Conservation (phyloP, 768 basidiomycete species). For the Lactarius evosmus region DNA sequence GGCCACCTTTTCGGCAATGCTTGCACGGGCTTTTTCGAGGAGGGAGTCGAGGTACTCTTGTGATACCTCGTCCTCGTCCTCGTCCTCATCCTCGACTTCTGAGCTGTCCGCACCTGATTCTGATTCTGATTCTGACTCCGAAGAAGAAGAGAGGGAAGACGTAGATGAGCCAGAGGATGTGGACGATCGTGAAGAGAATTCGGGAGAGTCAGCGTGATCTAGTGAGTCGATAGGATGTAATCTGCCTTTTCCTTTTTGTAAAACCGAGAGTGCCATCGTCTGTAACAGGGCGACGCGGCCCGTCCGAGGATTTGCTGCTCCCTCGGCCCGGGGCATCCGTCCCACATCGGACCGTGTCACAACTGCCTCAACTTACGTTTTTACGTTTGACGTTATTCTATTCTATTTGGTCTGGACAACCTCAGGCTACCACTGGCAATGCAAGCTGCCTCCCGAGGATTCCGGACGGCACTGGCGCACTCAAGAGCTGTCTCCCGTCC, state of each 20-base stretch:
- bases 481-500: not conserved
- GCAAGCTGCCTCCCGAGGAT: conserved; percentile 16
- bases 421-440: conserved; percentile 15
- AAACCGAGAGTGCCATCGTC: conserved; percentile 23
- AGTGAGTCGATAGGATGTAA: conserved; percentile 23
- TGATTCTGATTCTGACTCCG: conserved; percentile 38
- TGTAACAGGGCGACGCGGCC: not conserved
- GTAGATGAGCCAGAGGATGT: conserved; percentile 14
- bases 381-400: no score
- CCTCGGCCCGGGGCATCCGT: not conserved
- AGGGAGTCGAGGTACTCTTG: conserved; percentile 60
- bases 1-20: conserved; percentile 34
- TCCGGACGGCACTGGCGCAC: conserved; percentile 10
- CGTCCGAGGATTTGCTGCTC: not conserved
- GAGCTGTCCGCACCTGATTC: conserved; percentile 30
- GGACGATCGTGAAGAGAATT: conserved; percentile 27
- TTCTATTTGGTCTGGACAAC: not conserved
- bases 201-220: not conserved
- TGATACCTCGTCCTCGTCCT: conserved; percentile 49
- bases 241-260: conserved; percentile 47
- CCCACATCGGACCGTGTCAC: not conserved
- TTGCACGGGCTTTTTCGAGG: conserved; percentile 57
- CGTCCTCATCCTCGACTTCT: conserved; percentile 38
- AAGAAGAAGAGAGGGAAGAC: conserved; percentile 20
- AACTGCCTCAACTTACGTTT: not conserved